Evolutionary conservation across 306 rosid species (phyloP), one percentile per base, ranked within the genome.

Genomic region (Aeschynomene evenia): DNA sequence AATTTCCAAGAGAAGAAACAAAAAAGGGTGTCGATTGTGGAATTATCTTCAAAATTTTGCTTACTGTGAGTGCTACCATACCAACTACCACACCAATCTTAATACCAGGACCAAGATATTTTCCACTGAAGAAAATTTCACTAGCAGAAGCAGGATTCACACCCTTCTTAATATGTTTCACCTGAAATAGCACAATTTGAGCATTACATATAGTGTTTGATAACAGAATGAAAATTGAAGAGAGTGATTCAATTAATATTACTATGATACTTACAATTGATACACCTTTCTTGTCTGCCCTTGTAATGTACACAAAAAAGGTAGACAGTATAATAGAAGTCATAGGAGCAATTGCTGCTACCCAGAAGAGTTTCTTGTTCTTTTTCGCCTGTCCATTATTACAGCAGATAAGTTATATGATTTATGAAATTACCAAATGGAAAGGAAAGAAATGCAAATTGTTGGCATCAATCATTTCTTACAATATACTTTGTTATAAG

Each of bases 281-380:
- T 24, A 94, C 96, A 5, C 97, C 98, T 14, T 84, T 49, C 57
- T 84, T 81, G 42, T 94, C 85, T 0, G 96, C 98, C 10, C 75
- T 88, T 3, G 97, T 90, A 23, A 90, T 69, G 68, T 54, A 88
- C 15, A 94, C 98, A 9, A 43, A 83, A 31, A 88, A 66, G 7
- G 98, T 90, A 22, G 97, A 89, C 5, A 90, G 3, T 24, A 94
- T 29, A 29, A 94, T 96, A 4, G 89, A 88, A 37, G 66, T 70
- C 88, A 94, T 79, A 2, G 98, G 98, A 45, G 98, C 85, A 18
- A 88, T 87, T 19, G 97, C 97, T 3, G 97, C 39, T 9, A 94
- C 66, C 97, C 98, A 94, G 48, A 94, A 94, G 13, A 77, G 56
- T 66, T 88, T 94, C 81, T 62, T 85, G 9, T 88, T 76, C 80